Base-by-base conservation (phyloP, 805 yeast genomes). In the Yamadazyma tumulicola region DNA sequence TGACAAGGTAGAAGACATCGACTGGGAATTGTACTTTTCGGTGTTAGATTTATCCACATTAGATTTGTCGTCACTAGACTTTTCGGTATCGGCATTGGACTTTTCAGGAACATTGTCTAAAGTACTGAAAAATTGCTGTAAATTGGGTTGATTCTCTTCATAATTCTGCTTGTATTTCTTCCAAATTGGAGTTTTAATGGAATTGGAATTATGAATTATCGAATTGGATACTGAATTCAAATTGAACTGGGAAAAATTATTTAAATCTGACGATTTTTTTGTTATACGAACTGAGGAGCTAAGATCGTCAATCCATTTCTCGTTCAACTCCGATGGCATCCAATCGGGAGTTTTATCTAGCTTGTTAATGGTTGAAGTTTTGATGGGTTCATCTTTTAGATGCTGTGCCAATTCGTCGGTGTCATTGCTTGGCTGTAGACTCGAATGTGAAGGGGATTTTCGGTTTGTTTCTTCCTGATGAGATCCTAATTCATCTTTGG, bases 311-410 rank as follows among this genome's bases (percentile, higher is more conserved):
- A 25, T 23, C 70, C 71, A 66, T 34, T 54, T 55, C 5, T 57
- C 66, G 19, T 49, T 51, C 34, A 67, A 54, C 24, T 52, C 68
- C 9, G 56, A 38, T 0, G 72, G 71, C 70, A 67, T 66, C 72
- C 71, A 66, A 22, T 55, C 58, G 0, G 70, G 70, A 3, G 72
- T 65, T 4, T 22, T 22, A 20, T 37, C 38, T 11, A 15, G 9
- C 39, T 22, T 30, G 19, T 39, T 39, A 6, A 55, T 31, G 7
- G 64, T 55, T 16, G 61, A 57, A 1, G 61, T 54, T 31, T 47
- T 52, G 17, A 55, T 38, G 9, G 53, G 53, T 11, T 21, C 29
- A 6, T 19, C 25, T 26, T 19, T 20, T 9, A 20, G 23, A 20
- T 20, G 23, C 11, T 20, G 14, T 24, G 7, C 8, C n/a, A 13